Evolutionary conservation across 2,329 filamentous ascomycete genomes (phyloP).

Genomic region (Fusarium tjaetaba): DNA sequence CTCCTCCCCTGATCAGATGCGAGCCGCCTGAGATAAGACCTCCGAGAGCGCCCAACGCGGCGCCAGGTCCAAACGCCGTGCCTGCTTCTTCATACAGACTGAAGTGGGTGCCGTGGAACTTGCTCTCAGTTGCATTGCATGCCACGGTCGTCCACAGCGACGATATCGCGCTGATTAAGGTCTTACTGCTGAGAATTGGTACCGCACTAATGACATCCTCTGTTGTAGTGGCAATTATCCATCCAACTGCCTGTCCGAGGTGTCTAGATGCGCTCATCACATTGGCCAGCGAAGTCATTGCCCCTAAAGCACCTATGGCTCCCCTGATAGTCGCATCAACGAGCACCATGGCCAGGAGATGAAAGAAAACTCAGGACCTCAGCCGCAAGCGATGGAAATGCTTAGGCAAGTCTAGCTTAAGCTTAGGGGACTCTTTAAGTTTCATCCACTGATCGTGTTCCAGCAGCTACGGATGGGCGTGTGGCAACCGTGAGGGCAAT

Average conservation of each 20-base stretch:
- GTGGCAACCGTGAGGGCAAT: neutral
- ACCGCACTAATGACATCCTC: neutral
- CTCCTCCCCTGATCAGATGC: neutral
- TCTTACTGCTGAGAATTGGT: neutral
- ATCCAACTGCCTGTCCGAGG: neutral
- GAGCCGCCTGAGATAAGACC: neutral
- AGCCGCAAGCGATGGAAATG: too few species aligned
- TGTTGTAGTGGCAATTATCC: neutral
- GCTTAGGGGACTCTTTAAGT: too few species aligned
- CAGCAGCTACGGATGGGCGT: neutral
- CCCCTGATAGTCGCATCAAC: neutral
- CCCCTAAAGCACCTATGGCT: neutral
- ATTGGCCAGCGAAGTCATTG: neutral
- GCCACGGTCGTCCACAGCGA: neutral
- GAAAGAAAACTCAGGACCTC: too few species aligned
- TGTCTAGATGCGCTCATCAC: neutral
- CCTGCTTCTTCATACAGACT: accelerated
- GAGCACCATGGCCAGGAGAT: neutral
- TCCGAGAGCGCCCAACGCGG: neutral
- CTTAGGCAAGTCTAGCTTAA: too few species aligned
- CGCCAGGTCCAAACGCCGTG: neutral
- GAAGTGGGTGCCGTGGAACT: neutral
- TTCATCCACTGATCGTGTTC: neutral
- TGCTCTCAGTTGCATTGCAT: neutral
- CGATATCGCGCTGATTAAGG: neutral